Percentiles rank a stretch among this genome's conserved stretches.
Evolutionary conservation across 2,329 filamentous ascomycete genomes (phyloP).

Genomic region (Scytalidium sp.): DNA sequence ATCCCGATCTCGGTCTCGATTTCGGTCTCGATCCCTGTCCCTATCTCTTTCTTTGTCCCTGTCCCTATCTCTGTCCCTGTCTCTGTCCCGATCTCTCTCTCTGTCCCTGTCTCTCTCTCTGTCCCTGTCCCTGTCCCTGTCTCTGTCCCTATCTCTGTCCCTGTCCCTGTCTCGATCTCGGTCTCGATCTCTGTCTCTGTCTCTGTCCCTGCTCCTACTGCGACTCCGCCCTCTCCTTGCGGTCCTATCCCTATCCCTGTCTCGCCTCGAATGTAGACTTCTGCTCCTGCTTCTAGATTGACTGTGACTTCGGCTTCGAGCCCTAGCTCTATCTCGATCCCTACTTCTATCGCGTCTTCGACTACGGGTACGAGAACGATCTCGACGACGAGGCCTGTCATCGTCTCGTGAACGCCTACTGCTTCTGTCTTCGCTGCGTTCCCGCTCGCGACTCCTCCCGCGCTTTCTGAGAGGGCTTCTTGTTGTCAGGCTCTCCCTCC

Average conservation of each 20-base stretch:
- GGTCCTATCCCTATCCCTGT: conserved; percentile 8
- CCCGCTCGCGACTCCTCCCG: conserved; percentile 21
- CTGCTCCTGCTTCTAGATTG: conserved; percentile 10
- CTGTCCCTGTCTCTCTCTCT: conserved; percentile 35
- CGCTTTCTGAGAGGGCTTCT: conserved; percentile 18
- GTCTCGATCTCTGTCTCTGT: conserved; percentile 8
- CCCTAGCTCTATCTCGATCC: conserved; percentile 11
- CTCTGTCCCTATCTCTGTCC: conserved; percentile 17
- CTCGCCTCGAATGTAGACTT: conserved; percentile 8
- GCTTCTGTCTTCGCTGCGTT: conserved; percentile 13
- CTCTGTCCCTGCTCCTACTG: conserved; percentile 15
- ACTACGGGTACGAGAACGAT: conserved; percentile 11
- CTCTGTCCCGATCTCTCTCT: conserved; percentile 32
- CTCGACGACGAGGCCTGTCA: conserved; percentile 10
- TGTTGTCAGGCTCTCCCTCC: conserved; percentile 18
- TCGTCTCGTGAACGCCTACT: conserved; percentile 11
- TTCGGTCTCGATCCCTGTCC: conserved; percentile 16
- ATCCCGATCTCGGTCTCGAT: conserved; percentile 14
- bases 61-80: conserved; percentile 12
- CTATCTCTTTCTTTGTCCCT: conserved; percentile 16
- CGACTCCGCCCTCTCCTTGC: conserved; percentile 16
- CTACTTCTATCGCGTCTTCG: conserved; percentile 7
- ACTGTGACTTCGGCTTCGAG: conserved; percentile 10
- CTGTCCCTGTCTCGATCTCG: conserved; percentile 8
- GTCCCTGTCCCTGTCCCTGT: conserved; percentile 21